phyloP scores from a whole-genome alignment of 257 asterid species.

The Paulownia fortunei region DNA sequence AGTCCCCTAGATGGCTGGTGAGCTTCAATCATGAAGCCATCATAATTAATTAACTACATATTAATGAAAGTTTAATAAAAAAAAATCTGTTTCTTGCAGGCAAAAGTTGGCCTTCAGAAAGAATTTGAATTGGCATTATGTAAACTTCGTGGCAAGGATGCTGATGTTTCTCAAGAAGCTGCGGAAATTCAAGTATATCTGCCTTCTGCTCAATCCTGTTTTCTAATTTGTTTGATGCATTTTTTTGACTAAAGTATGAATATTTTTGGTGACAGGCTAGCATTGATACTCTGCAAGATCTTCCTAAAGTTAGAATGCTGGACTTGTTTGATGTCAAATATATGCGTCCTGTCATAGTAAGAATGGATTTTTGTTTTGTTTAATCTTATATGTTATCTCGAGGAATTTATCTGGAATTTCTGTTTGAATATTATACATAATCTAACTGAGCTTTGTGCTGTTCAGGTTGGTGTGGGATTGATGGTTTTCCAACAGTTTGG shows the following conservation, averaged over 20 bases:
- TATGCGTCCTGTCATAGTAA: conserved; percentile 69
- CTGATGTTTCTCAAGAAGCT: conserved; percentile 69
- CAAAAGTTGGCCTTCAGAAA: conserved; percentile 69
- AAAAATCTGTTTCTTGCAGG: conserved; percentile 47
- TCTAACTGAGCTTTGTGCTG: not conserved
- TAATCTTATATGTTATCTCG: not conserved
- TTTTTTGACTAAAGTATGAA: not conserved
- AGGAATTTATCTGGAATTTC: not conserved
- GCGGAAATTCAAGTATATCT: conserved; percentile 68
- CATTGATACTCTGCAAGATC: conserved; percentile 51
- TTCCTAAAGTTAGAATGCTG: conserved; percentile 56
- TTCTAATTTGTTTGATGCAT: not conserved
- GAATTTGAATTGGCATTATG: conserved; percentile 70
- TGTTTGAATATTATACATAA: not conserved
- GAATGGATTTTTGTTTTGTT: conserved; percentile 21
- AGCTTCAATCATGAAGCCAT: conserved; percentile 20
- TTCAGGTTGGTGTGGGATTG: conserved; percentile 77
- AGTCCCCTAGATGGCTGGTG: conserved; percentile 99
- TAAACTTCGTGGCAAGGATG: conserved; percentile 69
- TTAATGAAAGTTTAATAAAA: not conserved
- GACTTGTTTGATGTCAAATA: conserved; percentile 65
- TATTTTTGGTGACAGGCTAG: conserved; percentile 46
- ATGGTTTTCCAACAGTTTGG: conserved; percentile 82
- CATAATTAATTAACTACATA: not conserved
- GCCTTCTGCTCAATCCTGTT: not conserved